Base-by-base conservation (phyloP, 2,329 filamentous ascomycete genomes). In the Stachybotrys chlorohalonatus region DNA sequence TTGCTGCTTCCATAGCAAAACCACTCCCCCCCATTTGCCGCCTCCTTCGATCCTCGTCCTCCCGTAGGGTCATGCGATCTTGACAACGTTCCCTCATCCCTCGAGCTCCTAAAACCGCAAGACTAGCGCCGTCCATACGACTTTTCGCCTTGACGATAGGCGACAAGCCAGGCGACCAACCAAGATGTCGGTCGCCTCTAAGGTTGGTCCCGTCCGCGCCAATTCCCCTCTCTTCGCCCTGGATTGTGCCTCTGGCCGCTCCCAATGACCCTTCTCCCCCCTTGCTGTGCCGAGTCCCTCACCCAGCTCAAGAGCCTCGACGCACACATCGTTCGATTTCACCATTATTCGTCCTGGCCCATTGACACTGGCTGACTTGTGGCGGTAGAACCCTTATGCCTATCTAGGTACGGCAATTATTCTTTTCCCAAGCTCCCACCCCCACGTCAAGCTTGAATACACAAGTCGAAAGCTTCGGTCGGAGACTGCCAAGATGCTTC, bases 381-480 rank as follows among this genome's bases (percentile, higher is more conserved):
- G 31, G 32, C 46, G 47, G 31, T 64, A 97, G 94, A 99, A 99
- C 84, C 86, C 89, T 71, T 97, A 89, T 84, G 93, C 94, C 84
- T 87, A 95, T 80, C 90, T 99, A 83, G 93, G 94, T 97, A 95
- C 69, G 75, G 70, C 63, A 24, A 59, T 59, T 9, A 61, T 59
- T 52, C 60, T 58, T 62, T 56, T 61, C 57, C 54, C 55, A 47
- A 8, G 9, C 16, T 9, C 46, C 36, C 13, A 9, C 13, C 36
- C 9, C 36, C 36, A 42, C 13, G 36, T 24, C 4, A 2, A 24
- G 24, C 24, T 24, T 24, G 24, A 24, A 24, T 24, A 24, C 24
- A 24, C 24, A 24, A 42, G 13, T 42, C 36, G 36, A 42, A 5
- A 42, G 13, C 36, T 42, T 42, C 9, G 36, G 8, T 42, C 24